Conservation (phyloP, 495 filamentous ascomycete species). For the Eremomyces bilateralis region DNA sequence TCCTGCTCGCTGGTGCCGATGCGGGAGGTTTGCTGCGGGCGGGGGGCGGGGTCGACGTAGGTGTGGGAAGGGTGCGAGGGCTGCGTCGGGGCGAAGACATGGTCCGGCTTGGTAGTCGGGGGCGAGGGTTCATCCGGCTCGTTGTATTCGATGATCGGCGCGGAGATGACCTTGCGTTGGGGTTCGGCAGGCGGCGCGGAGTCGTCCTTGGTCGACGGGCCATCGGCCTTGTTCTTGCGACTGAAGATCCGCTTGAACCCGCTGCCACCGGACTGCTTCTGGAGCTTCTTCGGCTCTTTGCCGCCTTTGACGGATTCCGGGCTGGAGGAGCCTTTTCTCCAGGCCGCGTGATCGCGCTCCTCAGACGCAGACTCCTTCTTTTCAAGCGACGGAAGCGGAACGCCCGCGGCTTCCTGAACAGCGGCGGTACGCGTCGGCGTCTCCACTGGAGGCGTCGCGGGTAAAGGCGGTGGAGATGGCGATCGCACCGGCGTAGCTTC, state of each 20-base stretch:
- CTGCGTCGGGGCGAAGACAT: background rate
- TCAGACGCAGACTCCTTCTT: constrained; percentile 7
- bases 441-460: constrained; percentile 5
- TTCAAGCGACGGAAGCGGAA: constrained; percentile 1
- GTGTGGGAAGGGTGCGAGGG: background rate
- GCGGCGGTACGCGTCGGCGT: constrained; percentile 3
- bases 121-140: background rate
- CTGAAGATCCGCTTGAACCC: constrained; percentile 43
- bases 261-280: constrained; percentile 25
- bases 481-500: background rate
- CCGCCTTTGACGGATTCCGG: constrained; percentile 24
- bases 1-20: constrained; percentile 42
- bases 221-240: constrained; percentile 25
- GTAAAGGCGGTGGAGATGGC: constrained; percentile 2
- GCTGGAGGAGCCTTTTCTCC: constrained; percentile 12
- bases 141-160: too few relatives aligned
- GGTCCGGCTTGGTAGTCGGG: background rate
- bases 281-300: constrained; percentile 29
- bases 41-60: too few relatives aligned
- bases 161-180: too few relatives aligned
- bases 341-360: background rate
- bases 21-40: constrained; percentile 24
- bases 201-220: too few relatives aligned
- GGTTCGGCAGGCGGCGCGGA: constrained; percentile 1
- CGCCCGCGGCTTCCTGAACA: background rate